Percentiles rank a stretch among this genome's conserved stretches.
Evolutionary conservation across 1,139 yeast species (phyloP).

Genomic region (Waltiozyma solani): DNA sequence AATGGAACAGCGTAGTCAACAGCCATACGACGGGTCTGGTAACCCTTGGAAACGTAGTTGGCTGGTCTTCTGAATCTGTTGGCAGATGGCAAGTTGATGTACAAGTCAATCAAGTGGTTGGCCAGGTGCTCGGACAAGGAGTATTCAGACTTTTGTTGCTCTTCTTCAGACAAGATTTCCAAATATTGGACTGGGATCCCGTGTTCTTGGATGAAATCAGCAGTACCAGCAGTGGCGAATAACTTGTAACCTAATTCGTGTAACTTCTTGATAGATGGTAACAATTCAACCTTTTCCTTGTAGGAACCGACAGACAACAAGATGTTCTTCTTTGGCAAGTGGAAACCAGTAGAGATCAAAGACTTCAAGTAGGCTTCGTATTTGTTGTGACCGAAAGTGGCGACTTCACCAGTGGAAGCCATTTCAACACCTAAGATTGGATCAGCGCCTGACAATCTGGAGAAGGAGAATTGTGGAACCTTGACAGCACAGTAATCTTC

Average conservation of each 20-base stretch:
- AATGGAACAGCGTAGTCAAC: constrained; percentile 97
- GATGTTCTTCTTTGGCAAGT: constrained; percentile 90
- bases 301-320: constrained; percentile 93
- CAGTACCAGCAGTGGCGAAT: constrained; percentile 98
- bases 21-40: constrained; percentile 99
- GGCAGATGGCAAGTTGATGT: constrained; percentile 92
- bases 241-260: constrained; percentile 79
- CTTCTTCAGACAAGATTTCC: constrained; percentile 67
- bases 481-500: constrained; percentile 93
- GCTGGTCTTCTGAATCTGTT: constrained; percentile 99
- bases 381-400: constrained; percentile 91
- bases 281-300: constrained; percentile 89
- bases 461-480: constrained; percentile 97
- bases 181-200: constrained; percentile 89
- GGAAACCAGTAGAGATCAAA: constrained; percentile 89
- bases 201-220: constrained; percentile 95
- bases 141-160: constrained; percentile 83
- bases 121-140: constrained; percentile 95
- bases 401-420: constrained; percentile 99
- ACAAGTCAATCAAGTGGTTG: constrained; percentile 90
- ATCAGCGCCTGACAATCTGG: constrained; percentile 97
- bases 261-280: constrained; percentile 79
- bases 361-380: constrained; percentile 97
- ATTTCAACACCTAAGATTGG: constrained; percentile 98
- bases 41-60: constrained; percentile 94